Base-by-base conservation (phyloP, 2,329 filamentous ascomycete species). In the Colletotrichum shisoi region DNA sequence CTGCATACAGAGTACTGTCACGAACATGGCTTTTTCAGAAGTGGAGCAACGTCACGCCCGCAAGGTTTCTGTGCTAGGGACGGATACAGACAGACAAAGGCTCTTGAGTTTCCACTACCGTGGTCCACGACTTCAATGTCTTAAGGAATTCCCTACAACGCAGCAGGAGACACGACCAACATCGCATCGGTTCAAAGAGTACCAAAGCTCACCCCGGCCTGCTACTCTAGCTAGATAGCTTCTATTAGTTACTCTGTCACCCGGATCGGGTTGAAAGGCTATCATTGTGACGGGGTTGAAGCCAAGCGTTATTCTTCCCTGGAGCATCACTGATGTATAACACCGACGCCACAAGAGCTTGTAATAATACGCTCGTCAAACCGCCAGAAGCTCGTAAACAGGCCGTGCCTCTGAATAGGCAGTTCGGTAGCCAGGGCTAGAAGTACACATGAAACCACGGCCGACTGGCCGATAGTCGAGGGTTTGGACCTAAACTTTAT, bases 401-500 rank as follows among this genome's bases (percentile, higher is more conserved):
- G 3, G 19, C 17, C 27, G 4, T 11, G 15, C 24, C 24, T 27
- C 27, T 31, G 46, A n/a, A n/a, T 11, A 31, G 9, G 24, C 9
- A 49, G 13, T 9, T 17, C 11, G 49, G 1, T 19, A 15, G 49
- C 3, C n/a, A 13, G 31, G n/a, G 49, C 13, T 44, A 12, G 17
- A 11, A 31, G 15, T 27, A 11, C 40, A 56, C 17, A 8, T 42
- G 19, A 15, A 21, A 57, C 9, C 2, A 2, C 4, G 15, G 53
- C 1, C 13, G 21, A 27, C 39, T 8, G 11, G 12, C 21, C 9
- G 13, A 45, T 7, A 57, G 40, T 42, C 27, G 9, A 31, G 39
- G 31, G 21, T n/a, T 31, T 15, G 17, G 15, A 17, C 40, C 40
- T 19, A 45, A 45, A 44, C 40, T 57, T 57, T 44, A 57, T 57